Conservation (phyloP, 1,284 basidiomycete species). For the Athelia sp. region DNA sequence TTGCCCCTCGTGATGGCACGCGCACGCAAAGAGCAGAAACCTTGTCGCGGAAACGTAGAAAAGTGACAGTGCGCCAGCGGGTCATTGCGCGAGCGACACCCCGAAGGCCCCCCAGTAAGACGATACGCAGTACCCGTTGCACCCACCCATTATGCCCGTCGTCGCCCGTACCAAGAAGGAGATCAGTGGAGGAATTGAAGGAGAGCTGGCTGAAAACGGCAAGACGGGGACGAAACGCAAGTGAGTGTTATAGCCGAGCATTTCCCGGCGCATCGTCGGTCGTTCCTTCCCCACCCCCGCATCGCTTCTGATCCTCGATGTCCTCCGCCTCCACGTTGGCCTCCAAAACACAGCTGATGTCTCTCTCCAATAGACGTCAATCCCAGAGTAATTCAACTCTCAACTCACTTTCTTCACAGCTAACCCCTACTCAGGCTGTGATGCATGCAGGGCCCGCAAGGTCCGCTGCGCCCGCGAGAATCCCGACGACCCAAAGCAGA, state of each 20-base stretch:
- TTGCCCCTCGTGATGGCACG: too few relatives aligned
- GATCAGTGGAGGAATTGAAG: slow-evolving; percentile 43
- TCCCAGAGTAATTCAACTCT: slow-evolving; percentile 55
- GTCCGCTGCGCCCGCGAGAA: slow-evolving; percentile 77
- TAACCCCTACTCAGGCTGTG: slow-evolving; percentile 53
- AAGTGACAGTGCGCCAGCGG: too few relatives aligned
- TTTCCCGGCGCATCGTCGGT: slow-evolving; percentile 31
- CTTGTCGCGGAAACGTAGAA: too few relatives aligned
- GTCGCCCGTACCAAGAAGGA: slow-evolving; percentile 58
- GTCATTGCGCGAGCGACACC: too few relatives aligned
- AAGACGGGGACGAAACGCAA: slow-evolving; percentile 61
- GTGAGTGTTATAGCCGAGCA: slow-evolving; percentile 60
- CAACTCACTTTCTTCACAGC: slow-evolving; percentile 12
- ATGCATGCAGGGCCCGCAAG: slow-evolving; percentile 79
- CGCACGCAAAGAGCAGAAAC: too few relatives aligned
- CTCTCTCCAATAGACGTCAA: slow-evolving; percentile 55
- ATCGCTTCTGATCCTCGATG: slow-evolving; percentile 12
- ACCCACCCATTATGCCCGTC: background rate
- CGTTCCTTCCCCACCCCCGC: slow-evolving; percentile 27
- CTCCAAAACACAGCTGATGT: slow-evolving; percentile 16
- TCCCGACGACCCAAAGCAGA: slow-evolving; percentile 65
- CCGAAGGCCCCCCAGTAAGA: too few relatives aligned
- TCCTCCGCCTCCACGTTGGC: background rate
- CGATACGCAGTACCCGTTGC: background rate
- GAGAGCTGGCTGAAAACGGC: slow-evolving; percentile 53